phyloP scores from a whole-genome alignment of 331 rosid genomes.

The Dryas integrifolia region DNA sequence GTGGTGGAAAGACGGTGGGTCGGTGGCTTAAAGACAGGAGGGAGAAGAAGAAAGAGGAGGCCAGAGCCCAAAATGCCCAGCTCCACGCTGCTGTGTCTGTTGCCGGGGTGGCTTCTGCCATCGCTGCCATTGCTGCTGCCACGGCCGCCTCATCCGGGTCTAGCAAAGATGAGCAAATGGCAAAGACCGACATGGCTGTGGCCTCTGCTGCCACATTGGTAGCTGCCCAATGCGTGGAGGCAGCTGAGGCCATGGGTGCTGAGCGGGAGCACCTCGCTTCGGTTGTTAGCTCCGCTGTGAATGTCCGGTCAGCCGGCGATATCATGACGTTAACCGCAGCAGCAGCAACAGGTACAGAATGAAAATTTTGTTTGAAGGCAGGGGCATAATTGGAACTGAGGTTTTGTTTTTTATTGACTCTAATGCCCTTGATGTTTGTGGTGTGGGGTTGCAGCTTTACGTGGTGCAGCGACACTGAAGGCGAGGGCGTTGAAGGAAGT shows the following conservation, averaged over 20 bases:
- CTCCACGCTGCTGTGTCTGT: constrained; percentile 86
- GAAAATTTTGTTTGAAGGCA: neutral
- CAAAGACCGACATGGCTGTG: constrained; percentile 75
- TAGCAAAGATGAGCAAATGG: constrained; percentile 58
- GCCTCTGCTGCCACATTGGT: constrained; percentile 93
- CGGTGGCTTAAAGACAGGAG: constrained; percentile 90
- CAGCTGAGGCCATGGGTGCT: constrained; percentile 88
- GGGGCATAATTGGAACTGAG: neutral
- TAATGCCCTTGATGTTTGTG: constrained; percentile 3
- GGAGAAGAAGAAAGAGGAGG: constrained; percentile 90
- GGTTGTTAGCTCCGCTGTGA: constrained; percentile 86
- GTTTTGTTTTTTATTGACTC: neutral
- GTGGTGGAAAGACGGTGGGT: constrained; percentile 74
- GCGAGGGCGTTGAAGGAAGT: constrained; percentile 92
- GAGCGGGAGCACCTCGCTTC: constrained; percentile 82
- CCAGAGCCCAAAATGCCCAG: constrained; percentile 85
- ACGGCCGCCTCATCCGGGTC: constrained; percentile 55
- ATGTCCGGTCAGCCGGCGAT: constrained; percentile 82
- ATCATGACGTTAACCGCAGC: constrained; percentile 88
- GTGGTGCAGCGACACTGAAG: constrained; percentile 95
- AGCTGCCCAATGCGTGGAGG: constrained; percentile 94
- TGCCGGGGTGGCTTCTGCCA: constrained; percentile 83
- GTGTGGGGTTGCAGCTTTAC: constrained; percentile 55
- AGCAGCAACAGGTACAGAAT: constrained; percentile 73
- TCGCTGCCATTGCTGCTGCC: constrained; percentile 81